Conservation (phyloP, 225 moss, liverwort and hornwort species). For the Polytrichum commune region DNA sequence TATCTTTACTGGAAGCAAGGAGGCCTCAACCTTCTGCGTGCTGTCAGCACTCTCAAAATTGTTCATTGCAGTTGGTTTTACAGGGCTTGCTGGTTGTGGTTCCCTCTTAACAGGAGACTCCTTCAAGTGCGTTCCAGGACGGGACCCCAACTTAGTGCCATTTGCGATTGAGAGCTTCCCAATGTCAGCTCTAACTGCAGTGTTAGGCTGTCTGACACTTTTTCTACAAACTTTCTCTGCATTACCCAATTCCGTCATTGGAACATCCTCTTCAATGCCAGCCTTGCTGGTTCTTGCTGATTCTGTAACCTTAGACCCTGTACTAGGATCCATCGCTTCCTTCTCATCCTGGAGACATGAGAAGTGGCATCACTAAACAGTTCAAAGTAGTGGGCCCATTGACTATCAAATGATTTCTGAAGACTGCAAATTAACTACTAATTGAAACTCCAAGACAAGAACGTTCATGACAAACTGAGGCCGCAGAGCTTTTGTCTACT, state of each 20-base stretch:
- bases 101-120: constrained; percentile 1
- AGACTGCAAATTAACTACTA: too few species aligned
- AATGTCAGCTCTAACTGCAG: constrained; percentile 21
- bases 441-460: too few species aligned
- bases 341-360: constrained; percentile 27
- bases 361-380: background rate
- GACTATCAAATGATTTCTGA: too few species aligned
- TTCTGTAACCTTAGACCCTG: constrained; percentile 18
- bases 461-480: too few species aligned
- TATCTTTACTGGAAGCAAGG: constrained; percentile 1
- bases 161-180: constrained; percentile 24
- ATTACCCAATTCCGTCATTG: background rate
- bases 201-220: constrained; percentile 14
- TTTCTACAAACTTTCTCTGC: constrained; percentile 26
- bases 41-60: background rate
- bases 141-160: constrained; percentile 4
- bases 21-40: constrained; percentile 4
- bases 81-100: background rate
- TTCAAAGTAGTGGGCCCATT: background rate
- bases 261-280: background rate
- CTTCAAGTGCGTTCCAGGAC: background rate
- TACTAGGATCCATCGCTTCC: constrained; percentile 23
- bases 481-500: too few species aligned
- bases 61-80: background rate
- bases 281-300: constrained; percentile 8